These are phyloP conservation scores for Fraxinus nigra DNA, from an alignment of 305 asterid genomes.

Conservation along the genomic window DNA sequence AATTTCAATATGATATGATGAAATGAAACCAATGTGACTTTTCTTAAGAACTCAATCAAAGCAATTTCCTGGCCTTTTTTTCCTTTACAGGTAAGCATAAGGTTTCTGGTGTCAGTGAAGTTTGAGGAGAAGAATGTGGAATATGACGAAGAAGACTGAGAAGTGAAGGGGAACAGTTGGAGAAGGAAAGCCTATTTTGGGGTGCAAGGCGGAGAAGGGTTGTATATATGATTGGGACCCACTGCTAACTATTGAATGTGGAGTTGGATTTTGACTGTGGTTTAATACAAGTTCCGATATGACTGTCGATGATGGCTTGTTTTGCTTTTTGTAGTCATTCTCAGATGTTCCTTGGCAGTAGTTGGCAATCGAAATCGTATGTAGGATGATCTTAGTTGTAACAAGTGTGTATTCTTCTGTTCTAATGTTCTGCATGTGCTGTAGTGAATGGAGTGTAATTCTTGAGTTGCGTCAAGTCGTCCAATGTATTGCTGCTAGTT, in stretches of 20 bases:
- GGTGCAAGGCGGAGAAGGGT: neutral
- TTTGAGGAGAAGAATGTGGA: constrained; percentile 61
- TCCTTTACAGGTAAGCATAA: constrained; percentile 49
- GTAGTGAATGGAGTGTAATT: neutral
- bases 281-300: neutral
- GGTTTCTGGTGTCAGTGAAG: constrained; percentile 69
- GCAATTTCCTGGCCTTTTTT: neutral
- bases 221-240: constrained; percentile 4
- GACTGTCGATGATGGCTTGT: constrained; percentile 24
- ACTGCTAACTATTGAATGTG: neutral
- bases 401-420: neutral
- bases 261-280: constrained; percentile 22
- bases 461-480: neutral
- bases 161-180: neutral
- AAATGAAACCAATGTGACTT: neutral
- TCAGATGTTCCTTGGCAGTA: neutral
- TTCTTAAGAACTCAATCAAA: neutral
- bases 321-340: constrained; percentile 24
- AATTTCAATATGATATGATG: neutral
- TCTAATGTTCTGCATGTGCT: neutral
- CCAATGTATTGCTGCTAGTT: neutral
- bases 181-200: neutral
- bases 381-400: neutral
- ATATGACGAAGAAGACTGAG: constrained; percentile 39
- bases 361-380: neutral